Evolutionary conservation across 352 stramenopile genomes (phyloP), one percentile per base, ranked within the genome.

Genomic region (Globisporangium cylindrosporum): DNA sequence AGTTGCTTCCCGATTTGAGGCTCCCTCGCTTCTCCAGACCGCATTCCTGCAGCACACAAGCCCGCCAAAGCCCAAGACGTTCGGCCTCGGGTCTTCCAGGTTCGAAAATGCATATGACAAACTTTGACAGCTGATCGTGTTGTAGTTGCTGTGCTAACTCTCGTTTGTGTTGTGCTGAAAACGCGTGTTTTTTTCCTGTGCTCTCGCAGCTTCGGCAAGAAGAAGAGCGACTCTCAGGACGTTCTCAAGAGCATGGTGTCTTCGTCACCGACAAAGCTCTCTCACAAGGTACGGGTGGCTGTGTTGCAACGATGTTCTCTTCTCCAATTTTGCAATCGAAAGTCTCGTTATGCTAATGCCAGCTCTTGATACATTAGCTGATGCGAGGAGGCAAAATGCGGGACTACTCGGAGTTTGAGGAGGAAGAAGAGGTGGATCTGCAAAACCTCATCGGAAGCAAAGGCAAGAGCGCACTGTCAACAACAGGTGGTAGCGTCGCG

Each of bases 401-500:
- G 62, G 87, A 93, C 58, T 90, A 90, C 69, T 92, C 80, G 4
- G 83, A 92, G 69, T 93, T 93, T 60, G 82, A 94, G 55, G 84
- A 92, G 51, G 86, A 94, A 57, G 84, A 92, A 20, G 82, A 90
- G 34, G 76, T 92, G 32, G 76, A 94, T 74, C 62, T 92, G 55
- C 78, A 88, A 62, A 90, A 86, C n/a, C 77, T 93, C 63, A 90
- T 92, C n/a, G 82, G 83, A 14, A 82, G 51, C 49, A 60, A 63
- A 18, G 74, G 48, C 58, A 75, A 25, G 43, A 63, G 15, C 27
- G 27, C 25, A 25, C 2, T 22, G 12, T 49, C 48, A 43, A 59
- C 24, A 20, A 73, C 59, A 38, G 25, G 62, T 15, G 24, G 51
- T 1, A 64, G 32, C 36, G 48, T 32, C 4, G 32, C 62, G 62